phyloP scores from a whole-genome alignment of 2,329 filamentous ascomycete species.

The Arachnomyces sp. region DNA sequence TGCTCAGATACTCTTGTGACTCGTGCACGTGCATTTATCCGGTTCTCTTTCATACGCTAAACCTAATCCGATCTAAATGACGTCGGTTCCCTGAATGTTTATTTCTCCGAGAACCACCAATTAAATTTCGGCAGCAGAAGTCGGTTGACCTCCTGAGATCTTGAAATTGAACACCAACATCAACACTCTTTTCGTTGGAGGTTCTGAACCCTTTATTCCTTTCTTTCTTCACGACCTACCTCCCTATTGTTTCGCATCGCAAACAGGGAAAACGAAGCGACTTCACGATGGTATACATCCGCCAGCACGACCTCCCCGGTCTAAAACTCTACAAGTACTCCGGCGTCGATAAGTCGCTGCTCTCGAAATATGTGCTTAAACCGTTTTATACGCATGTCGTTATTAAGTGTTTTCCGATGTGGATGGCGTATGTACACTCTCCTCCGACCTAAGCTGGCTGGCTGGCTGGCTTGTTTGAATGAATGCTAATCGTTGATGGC shows the following conservation, averaged over 20 bases:
- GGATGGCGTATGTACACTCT: conserved; percentile 62
- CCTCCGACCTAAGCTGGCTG: conserved; percentile 1
- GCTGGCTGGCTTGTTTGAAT: background rate
- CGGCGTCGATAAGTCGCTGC: conserved; percentile 77
- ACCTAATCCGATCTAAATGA: too few species aligned
- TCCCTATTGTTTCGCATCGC: background rate
- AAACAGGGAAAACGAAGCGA: too few species aligned
- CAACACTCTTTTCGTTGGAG: too few species aligned
- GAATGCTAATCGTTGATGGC: too few species aligned
- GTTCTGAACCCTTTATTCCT: background rate
- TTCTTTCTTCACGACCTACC: background rate
- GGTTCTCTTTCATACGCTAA: too few species aligned
- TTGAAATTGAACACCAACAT: background rate
- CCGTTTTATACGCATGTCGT: conserved; percentile 94
- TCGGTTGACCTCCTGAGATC: too few species aligned
- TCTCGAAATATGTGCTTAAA: conserved; percentile 90
- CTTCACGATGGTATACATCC: conserved; percentile 79
- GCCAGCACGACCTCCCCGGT: conserved; percentile 78
- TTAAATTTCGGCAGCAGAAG: background rate
- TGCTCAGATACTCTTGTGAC: too few species aligned
- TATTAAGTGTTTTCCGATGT: conserved; percentile 90
- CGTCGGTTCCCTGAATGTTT: background rate
- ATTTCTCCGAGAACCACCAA: background rate
- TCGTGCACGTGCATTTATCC: too few species aligned
- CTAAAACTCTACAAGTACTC: conserved; percentile 95